A percentile compares a stretch with the other conserved stretches of the same genome.
Evolutionary conservation across 2,329 filamentous ascomycete genomes (phyloP).

Genomic region (Claviceps maximensis): DNA sequence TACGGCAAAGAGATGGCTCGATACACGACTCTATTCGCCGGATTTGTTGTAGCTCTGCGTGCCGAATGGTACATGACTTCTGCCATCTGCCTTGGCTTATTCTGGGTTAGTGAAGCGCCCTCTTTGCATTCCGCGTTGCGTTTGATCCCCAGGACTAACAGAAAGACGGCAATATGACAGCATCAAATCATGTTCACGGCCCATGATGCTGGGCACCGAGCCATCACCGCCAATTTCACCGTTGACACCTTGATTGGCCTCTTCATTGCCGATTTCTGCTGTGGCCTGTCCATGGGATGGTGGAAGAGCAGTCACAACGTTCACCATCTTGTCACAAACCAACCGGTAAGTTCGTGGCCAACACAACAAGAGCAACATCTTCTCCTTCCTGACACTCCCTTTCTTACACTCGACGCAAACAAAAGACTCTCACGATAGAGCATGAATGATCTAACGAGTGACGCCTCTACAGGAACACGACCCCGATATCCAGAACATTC

Average conservation of each 20-base stretch:
- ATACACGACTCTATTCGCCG: constrained; percentile 35
- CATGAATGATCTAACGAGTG: constrained; percentile 2
- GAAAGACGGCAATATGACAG: constrained; percentile 18
- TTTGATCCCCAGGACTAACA: constrained; percentile 7
- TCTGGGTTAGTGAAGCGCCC: constrained; percentile 36
- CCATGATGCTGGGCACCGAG: constrained; percentile 51
- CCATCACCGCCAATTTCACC: constrained; percentile 46
- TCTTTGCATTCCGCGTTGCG: neutral
- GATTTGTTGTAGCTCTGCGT: constrained; percentile 32
- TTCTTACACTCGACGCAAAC: no score
- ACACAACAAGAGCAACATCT: neutral
- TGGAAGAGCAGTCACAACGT: constrained; percentile 60
- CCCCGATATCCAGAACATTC: constrained; percentile 52
- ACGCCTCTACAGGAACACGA: constrained; percentile 32
- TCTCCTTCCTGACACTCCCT: neutral
- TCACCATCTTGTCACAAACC: constrained; percentile 54
- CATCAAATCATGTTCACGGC: constrained; percentile 58
- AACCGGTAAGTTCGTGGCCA: constrained; percentile 25
- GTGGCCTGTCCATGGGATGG: constrained; percentile 53
- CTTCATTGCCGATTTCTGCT: constrained; percentile 52
- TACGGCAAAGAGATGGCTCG: constrained; percentile 46
- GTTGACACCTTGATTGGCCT: constrained; percentile 47
- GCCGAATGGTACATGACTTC: constrained; percentile 43
- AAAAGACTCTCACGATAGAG: neutral
- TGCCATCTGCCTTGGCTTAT: constrained; percentile 44